These are phyloP conservation scores for Nigrospora oryzae DNA, from an alignment of 2,329 filamentous ascomycete species.

Conservation along the genomic window DNA sequence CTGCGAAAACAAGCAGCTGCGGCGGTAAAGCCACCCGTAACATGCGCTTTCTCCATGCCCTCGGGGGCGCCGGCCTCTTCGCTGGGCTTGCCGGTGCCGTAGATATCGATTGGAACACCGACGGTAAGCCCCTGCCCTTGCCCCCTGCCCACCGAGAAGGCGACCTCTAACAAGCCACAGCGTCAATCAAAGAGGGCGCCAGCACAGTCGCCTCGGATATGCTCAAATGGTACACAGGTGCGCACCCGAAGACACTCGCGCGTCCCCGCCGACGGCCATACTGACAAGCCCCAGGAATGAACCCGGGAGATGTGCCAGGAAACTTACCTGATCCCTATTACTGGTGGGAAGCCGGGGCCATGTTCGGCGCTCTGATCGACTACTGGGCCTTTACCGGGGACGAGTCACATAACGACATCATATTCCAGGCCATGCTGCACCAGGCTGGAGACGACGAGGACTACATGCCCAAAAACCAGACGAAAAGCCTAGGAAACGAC, in stretches of 20 bases:
- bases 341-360: constrained; percentile 69
- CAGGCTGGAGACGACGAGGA: constrained; percentile 51
- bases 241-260: background rate
- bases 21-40: no score
- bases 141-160: background rate
- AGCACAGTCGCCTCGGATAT: constrained; percentile 37
- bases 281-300: constrained; percentile 33
- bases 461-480: constrained; percentile 62
- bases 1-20: no score
- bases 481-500: constrained; percentile 56
- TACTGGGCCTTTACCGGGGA: constrained; percentile 68
- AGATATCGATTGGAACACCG: background rate
- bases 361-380: constrained; percentile 64
- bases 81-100: background rate
- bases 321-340: constrained; percentile 56
- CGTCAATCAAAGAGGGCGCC: constrained; percentile 23
- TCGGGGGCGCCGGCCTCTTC: no score
- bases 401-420: constrained; percentile 51
- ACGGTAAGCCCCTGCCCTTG: background rate
- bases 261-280: background rate
- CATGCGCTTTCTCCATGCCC: no score
- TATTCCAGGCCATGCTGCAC: constrained; percentile 49
- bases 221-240: constrained; percentile 36
- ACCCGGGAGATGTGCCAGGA: constrained; percentile 48
- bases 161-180: background rate